Percentiles rank a stretch among this genome's conserved stretches.
These are phyloP conservation scores for Pseudocercospora crystallina DNA, from an alignment of 2,329 filamentous ascomycete species.

Conservation along the genomic window DNA sequence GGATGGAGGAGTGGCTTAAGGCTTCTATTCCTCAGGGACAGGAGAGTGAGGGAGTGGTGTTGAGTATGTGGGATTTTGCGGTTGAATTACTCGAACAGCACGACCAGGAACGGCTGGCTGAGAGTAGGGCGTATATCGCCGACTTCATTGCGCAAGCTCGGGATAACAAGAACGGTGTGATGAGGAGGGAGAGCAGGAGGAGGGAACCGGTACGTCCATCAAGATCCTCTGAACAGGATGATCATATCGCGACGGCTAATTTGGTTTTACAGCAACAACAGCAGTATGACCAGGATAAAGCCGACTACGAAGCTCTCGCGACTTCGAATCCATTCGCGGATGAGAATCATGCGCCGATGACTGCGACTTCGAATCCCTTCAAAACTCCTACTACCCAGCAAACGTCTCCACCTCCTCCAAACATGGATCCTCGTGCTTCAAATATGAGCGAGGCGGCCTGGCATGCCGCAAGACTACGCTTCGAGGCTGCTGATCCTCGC, in stretches of 20 bases:
- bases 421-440: background rate
- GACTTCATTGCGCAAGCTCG: background rate
- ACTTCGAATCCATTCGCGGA: background rate
- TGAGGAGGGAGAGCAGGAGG: background rate
- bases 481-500: too few relatives aligned
- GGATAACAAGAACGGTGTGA: background rate
- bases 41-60: background rate
- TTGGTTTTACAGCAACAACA: background rate
- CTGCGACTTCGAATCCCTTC: background rate
- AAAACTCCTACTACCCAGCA: background rate
- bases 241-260: too few relatives aligned
- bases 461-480: too few relatives aligned
- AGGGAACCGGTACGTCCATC: background rate
- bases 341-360: background rate
- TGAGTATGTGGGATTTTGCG: slow-evolving; percentile 15
- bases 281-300: background rate
- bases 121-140: background rate
- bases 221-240: too few relatives aligned
- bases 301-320: background rate
- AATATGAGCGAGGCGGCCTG: too few relatives aligned
- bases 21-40: background rate
- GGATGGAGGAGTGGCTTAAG: slow-evolving; percentile 22
- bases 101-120: background rate
- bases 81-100: slow-evolving; percentile 2
- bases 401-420: too few relatives aligned